Evolutionary conservation across 139 green algal species (phyloP).

Genomic region (Yamagishiella unicocca): DNA sequence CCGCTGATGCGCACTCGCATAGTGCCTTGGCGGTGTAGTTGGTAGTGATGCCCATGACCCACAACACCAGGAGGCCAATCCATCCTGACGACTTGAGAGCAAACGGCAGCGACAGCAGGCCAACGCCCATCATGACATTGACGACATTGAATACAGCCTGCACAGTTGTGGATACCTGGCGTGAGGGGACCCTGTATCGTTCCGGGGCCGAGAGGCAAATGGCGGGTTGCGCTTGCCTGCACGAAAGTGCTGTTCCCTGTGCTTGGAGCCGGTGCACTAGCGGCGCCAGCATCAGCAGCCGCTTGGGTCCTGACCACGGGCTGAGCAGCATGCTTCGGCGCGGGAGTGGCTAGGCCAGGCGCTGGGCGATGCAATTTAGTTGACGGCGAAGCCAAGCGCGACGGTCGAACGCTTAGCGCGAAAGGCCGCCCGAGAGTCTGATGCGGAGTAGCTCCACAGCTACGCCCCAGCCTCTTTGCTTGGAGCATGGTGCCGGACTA

Average conservation of each 20-base stretch:
- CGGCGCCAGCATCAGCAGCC: conserved; percentile 14
- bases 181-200: neutral
- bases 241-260: conserved; percentile 38
- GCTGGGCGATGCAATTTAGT: neutral
- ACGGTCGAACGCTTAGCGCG: neutral
- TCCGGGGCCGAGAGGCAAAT: neutral
- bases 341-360: neutral
- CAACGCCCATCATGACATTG: conserved; percentile 83
- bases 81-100: conserved; percentile 74
- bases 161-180: neutral
- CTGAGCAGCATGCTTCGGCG: neutral
- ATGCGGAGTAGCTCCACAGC: neutral
- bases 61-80: conserved; percentile 69
- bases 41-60: conserved; percentile 69
- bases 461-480: neutral
- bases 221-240: neutral
- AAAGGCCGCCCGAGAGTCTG: neutral
- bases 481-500: neutral
- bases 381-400: neutral
- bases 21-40: conserved; percentile 78
- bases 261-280: neutral
- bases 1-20: conserved; percentile 56
- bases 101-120: conserved; percentile 76
- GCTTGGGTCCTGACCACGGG: neutral
- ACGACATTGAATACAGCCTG: conserved; percentile 64